These are phyloP conservation scores for Rheum nobile DNA, from an alignment of 148 eudicot species.

Conservation along the genomic window DNA sequence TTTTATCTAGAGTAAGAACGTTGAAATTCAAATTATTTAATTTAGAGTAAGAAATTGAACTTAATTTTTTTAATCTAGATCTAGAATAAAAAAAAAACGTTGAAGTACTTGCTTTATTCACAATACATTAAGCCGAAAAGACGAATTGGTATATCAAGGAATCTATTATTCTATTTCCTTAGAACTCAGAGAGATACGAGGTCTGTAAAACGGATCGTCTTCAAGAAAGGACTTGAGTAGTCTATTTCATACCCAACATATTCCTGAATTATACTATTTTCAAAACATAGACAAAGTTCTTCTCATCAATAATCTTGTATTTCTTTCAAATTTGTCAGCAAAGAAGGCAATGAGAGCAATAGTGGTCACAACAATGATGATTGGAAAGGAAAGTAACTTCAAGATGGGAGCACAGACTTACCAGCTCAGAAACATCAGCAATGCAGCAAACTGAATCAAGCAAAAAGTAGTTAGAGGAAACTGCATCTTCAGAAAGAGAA, in stretches of 20 bases:
- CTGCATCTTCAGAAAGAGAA: slow-evolving; percentile 17
- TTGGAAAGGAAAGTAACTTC: neutral
- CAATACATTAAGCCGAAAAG: neutral
- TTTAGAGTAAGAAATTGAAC: neutral
- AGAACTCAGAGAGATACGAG: neutral
- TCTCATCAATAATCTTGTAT: neutral
- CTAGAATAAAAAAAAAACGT: no score
- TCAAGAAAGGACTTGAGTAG: neutral
- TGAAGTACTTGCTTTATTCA: neutral
- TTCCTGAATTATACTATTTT: neutral
- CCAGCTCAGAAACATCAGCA: slow-evolving; percentile 37
- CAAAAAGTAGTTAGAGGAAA: slow-evolving; percentile 27
- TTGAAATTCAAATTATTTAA: neutral
- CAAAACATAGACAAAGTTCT: neutral
- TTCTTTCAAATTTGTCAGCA: neutral
- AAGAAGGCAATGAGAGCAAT: neutral
- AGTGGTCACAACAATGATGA: neutral
- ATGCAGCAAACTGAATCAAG: slow-evolving; percentile 45
- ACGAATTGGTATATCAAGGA: no score
- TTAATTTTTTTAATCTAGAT: neutral
- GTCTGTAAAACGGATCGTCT: neutral
- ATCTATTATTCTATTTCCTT: neutral
- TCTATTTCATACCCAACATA: neutral
- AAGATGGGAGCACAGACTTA: slow-evolving; percentile 15
- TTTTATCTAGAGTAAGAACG: neutral